Percentiles rank a stretch among this genome's conserved stretches.
phyloP scores from a whole-genome alignment of 495 filamentous ascomycete genomes.

The Neurospora sp. region DNA sequence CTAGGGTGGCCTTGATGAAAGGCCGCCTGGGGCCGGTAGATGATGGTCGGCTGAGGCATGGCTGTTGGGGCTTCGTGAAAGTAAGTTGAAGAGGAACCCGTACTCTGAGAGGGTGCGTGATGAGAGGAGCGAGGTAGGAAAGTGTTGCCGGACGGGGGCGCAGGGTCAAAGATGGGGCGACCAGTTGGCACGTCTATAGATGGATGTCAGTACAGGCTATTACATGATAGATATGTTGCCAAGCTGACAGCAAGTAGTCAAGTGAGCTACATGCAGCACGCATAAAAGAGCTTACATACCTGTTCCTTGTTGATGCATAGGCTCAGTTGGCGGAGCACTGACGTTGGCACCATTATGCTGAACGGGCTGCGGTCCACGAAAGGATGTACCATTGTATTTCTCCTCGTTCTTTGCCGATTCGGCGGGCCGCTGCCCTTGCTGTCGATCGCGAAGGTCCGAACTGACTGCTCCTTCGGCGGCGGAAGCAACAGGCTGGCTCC shows the following conservation, averaged over 20 bases:
- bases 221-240: not conserved
- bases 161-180: not conserved
- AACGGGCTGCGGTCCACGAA: not conserved
- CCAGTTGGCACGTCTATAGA: not conserved
- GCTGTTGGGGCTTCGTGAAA: constrained; percentile 2
- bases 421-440: not conserved
- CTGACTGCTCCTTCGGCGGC: not conserved
- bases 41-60: constrained; percentile 5
- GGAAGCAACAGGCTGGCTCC: constrained; percentile 1
- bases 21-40: constrained; percentile 3
- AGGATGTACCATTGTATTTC: not conserved
- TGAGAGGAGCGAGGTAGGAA: not conserved
- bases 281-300: not conserved
- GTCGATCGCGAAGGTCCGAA: not conserved
- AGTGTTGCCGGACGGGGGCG: not conserved
- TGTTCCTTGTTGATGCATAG: not conserved
- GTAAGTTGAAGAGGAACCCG: not conserved
- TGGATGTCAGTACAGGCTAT: not conserved
- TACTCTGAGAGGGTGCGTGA: not conserved
- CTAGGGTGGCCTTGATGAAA: constrained; percentile 30
- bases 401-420: not conserved
- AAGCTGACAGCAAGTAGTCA: not conserved
- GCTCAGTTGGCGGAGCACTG: not conserved
- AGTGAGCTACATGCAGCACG: not conserved
- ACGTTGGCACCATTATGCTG: not conserved